Percentiles rank a stretch among this genome's conserved stretches.
Conservation (phyloP, 108 stramenopile species). For the Skeletonema tropicum region DNA sequence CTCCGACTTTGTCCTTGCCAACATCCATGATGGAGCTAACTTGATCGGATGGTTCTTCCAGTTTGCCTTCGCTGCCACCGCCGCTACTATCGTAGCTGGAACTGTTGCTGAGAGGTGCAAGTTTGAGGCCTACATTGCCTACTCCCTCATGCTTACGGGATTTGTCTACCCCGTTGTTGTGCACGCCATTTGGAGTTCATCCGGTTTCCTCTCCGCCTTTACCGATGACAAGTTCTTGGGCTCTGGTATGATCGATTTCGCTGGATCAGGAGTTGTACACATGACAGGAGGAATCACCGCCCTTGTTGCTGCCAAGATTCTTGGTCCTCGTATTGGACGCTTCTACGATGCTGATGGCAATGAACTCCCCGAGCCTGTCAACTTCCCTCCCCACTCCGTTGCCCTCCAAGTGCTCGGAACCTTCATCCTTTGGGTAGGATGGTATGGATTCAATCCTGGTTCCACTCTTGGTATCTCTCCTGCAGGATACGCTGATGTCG, state of each 20-base stretch:
- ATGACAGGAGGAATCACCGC: too few species aligned
- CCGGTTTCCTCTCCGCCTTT: too few species aligned
- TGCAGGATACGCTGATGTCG: slow-evolving; percentile 41
- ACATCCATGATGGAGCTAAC: slow-evolving; percentile 11
- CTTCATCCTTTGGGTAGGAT: too few species aligned
- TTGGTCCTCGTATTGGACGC: slow-evolving; percentile 82
- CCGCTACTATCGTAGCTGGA: slow-evolving; percentile 81
- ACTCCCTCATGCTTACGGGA: too few species aligned
- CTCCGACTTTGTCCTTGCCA: slow-evolving; percentile 35
- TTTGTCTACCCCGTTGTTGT: slow-evolving; percentile 70
- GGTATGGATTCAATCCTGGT: too few species aligned
- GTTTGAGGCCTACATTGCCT: too few species aligned
- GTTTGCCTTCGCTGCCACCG: slow-evolving; percentile 81
- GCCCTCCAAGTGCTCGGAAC: too few species aligned
- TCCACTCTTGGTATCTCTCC: slow-evolving; percentile 67
- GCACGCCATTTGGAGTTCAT: too few species aligned
- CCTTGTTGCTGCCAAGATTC: slow-evolving; percentile 80
- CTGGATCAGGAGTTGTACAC: too few species aligned
- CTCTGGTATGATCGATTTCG: too few species aligned
- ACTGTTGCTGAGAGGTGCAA: too few species aligned
- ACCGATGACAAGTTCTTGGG: too few species aligned
- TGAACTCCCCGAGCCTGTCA: slow-evolving; percentile 60
- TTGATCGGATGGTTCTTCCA: slow-evolving; percentile 79
- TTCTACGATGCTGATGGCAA: slow-evolving; percentile 82
- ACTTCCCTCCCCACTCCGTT: slow-evolving; percentile 75